Evolutionary conservation across 805 yeast species (phyloP), one percentile per base, ranked within the genome.

Genomic region (Schizosaccharomyces osmophilus): DNA sequence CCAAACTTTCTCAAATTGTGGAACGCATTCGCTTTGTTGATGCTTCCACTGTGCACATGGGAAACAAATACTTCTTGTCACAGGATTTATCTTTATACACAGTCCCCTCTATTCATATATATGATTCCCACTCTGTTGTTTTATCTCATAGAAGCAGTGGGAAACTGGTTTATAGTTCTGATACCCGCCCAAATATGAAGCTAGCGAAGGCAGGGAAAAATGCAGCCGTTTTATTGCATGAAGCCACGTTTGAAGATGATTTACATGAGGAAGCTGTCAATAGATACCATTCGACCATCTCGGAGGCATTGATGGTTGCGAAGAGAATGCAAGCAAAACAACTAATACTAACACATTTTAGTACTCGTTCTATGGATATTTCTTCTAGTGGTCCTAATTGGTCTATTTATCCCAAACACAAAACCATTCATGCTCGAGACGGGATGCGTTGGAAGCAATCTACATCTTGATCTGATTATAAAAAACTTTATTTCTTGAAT

Each of bases 131-230:
- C 69, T 80, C 85, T 19, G 78, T 82, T 54, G 70, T 80, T 0
- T 74, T 89, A 11, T 69, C 76, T 1, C 78, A 84, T 62, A 62
- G 59, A 6, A 61, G 60, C 2, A 43, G 6, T 63, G 87, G 87
- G 74, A 84, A 80, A 66, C 75, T 89, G 0, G 83, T 96, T 0
- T 93, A 86, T 69, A 87, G 96, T 1, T 98, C 98, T 13, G 99
- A 93, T 69, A 87, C 97, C 0, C 79, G 97, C 67, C 98, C 98
- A 0, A 82, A 81, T 64, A 72, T 69, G 59, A 69, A 67, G 55
- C 88, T 88, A 71, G 79, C 84, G 0, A 75, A 73, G 2, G 78
- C 86, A 61, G 97, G 96, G 1, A 63, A 68, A 24, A 70, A 74
- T 13, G 79, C 87, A 32, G 90, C 87, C 68, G 70, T 93, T 59